These are phyloP conservation scores for Brassica rapa DNA, from an alignment of 345 rosid genomes.

Conservation along the genomic window DNA sequence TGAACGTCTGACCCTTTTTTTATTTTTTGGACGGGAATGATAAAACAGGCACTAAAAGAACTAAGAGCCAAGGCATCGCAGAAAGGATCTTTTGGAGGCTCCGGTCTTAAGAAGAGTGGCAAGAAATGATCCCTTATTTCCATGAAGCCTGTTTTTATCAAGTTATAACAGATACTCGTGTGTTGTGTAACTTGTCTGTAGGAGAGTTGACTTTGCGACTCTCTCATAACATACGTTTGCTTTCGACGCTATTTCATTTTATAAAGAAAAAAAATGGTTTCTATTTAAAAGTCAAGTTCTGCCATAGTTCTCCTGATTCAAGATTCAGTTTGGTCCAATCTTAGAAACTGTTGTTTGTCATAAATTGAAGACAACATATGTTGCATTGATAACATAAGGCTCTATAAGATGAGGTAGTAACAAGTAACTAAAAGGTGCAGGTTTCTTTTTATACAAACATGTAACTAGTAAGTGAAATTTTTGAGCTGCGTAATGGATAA, in stretches of 20 bases:
- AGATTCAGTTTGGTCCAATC: background rate
- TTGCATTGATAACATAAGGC: constrained; percentile 13
- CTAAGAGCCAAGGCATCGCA: constrained; percentile 83
- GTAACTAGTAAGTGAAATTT: background rate
- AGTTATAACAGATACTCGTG: constrained; percentile 1
- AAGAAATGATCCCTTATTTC: constrained; percentile 52
- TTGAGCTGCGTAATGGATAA: background rate
- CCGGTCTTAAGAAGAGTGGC: constrained; percentile 94
- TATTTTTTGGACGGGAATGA: background rate
- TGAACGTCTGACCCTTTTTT: background rate
- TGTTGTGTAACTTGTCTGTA: constrained; percentile 29
- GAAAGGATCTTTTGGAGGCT: constrained; percentile 79
- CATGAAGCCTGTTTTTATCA: constrained; percentile 16
- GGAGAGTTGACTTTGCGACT: constrained; percentile 21
- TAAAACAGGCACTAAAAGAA: constrained; percentile 73
- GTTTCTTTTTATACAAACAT: background rate
- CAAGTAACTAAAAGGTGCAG: background rate
- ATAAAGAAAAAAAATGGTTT: background rate
- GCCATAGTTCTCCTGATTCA: background rate
- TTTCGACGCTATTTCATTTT: background rate
- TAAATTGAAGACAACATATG: background rate
- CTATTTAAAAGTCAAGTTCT: background rate
- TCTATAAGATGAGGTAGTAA: background rate
- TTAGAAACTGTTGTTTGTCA: background rate
- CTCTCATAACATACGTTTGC: constrained; percentile 24